Base-by-base conservation (phyloP, 1,284 basidiomycete species). In the Cutaneotrichosporon curvatum region DNA sequence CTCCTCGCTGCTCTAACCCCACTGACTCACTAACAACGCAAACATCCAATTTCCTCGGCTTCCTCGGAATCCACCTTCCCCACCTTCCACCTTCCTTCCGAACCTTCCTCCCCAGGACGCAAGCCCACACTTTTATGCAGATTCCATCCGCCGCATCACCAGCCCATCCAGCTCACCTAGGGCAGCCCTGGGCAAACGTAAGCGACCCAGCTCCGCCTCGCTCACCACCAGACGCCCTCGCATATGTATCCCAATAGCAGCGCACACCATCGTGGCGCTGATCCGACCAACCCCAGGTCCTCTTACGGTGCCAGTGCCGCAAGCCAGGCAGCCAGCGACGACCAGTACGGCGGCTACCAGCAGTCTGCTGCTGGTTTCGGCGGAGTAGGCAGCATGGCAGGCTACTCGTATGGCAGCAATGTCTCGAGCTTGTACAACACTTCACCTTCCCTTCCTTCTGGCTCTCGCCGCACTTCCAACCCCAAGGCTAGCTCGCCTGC, bases 271-370 rank as follows among this genome's bases (percentile, higher is more conserved):
- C 57, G 62, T 28, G 25, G 25, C 25, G 25, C 25, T 12, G 53
- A 43, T 30, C 46, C 58, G 22, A 58, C 63, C 21, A 67, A 62
- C 43, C 63, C 63, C 19, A 51, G 62, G 19, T 41, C 62, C 4
- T 66, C 60, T 39, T 48, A 56, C 35, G 45, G 53, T 6, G 32
- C 43, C 25, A 43, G 53, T 4, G 34, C 53, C n/a, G 45, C 43
- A n/a, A 42, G 53, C 16, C 55, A 58, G 37, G 47, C 25, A 28
- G 25, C 8, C 55, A 53, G 40, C 34, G 58, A 63, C 15, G 51
- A 57, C 35, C 51, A 51, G 34, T 60, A 57, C 19, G 43, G 50
- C 22, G 40, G 34, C 40, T 51, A 57, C 37, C 47, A 51, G 37
- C 45, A 52, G 34, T n/a, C 16, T n/a, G 42, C 40, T n/a, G 50